phyloP scores from a whole-genome alignment of 73 alveolate species.

The Paramecium octaurelia region DNA sequence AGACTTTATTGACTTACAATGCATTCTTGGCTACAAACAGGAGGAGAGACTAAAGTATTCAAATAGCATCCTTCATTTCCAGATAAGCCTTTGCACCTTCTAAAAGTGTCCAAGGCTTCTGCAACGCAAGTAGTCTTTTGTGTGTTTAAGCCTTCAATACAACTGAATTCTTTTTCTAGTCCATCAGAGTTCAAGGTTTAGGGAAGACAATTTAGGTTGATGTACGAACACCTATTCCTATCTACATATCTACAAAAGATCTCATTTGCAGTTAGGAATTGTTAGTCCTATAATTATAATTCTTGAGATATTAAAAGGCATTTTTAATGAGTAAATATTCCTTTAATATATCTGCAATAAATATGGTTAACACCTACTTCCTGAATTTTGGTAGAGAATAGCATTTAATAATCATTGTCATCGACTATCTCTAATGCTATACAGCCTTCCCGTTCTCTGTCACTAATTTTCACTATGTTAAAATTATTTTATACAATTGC shows the following conservation, averaged over 20 bases:
- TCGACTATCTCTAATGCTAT: slow-evolving; percentile 27
- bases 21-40: neutral
- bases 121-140: neutral
- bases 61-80: neutral
- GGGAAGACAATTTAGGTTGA: neutral
- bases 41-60: neutral
- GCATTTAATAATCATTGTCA: neutral
- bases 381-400: neutral
- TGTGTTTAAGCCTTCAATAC: neutral
- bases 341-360: slow-evolving; percentile 34
- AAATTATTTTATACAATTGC: neutral
- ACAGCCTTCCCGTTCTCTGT: slow-evolving; percentile 30
- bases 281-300: neutral
- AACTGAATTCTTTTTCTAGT: neutral
- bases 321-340: neutral
- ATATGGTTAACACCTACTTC: slow-evolving; percentile 24
- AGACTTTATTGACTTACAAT: neutral
- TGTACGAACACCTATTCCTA: neutral
- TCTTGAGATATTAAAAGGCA: neutral
- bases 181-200: neutral
- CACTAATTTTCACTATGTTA: neutral
- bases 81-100: neutral
- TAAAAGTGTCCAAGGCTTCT: neutral
- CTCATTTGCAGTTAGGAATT: neutral
- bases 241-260: neutral